Base-by-base conservation (phyloP, 2,329 filamentous ascomycete species). In the Talaromyces islandicus region DNA sequence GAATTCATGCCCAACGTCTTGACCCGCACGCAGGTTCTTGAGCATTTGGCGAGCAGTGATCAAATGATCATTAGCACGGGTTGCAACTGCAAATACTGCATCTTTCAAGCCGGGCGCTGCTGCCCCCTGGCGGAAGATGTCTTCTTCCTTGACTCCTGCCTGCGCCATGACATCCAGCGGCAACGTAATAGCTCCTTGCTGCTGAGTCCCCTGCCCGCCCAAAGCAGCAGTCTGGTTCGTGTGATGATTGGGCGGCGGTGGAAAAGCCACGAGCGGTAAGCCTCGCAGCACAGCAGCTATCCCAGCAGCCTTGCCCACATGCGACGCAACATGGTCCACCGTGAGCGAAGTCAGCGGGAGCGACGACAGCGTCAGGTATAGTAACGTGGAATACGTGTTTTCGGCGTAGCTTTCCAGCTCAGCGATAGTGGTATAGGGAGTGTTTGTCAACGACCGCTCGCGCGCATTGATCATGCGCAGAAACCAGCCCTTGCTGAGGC, bases 41-140 rank as follows among this genome's bases (percentile, higher is more conserved):
- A 97, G 75, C 92, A 99, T 96, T 72, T 96, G 91, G 61, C 92
- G 82, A 1, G 90, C 93, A 0, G 93, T 97, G 66, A 97, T 96
- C 35, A 99, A 80, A 75, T 99, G 94, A 72, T 99, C 94, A 70
- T 95, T 95, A 7, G 94, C 94, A 41, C 93, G 85, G 0, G 94
- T 99, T 0, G 94, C 94, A 14, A 99, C 91, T 4, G 86, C 83
- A 75, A 97, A 99, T 0, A 97, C 86, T 3, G 92, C 93, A 73
- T 99, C 93, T 62, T 89, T 87, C 19, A 97, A 80, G 0, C 92
- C 92, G 0, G 85, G 81, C 0, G 93, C 93, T n/a, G 85, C 78
- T 0, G 89, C 86, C 0, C 92, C 93, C 48, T 87, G 82, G 9
- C 93, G 84, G 62, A 96, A 90, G 0, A 99, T 88, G 50, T 96